Evolutionary conservation across 208 protist genomes (phyloP).

Genomic region (Acanthamoeba culbertsoni): DNA sequence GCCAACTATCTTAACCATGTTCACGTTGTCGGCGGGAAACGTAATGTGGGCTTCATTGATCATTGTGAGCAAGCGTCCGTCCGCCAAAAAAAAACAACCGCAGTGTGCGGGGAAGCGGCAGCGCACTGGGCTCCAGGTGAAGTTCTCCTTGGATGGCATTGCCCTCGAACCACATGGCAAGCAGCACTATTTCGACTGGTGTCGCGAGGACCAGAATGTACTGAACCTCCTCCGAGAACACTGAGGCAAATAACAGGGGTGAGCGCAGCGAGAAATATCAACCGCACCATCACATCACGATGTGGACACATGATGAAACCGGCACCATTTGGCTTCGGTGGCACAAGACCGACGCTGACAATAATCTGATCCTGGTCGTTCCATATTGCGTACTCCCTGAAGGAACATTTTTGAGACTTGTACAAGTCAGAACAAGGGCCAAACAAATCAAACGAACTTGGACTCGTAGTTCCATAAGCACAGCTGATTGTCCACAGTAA

Average conservation of each 20-base stretch:
- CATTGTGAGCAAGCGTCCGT: too few species aligned
- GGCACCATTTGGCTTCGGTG: slow-evolving; percentile 57
- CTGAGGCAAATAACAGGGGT: not conserved
- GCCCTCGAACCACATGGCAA: slow-evolving; percentile 64
- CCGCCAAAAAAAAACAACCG: too few species aligned
- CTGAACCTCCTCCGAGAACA: slow-evolving; percentile 70
- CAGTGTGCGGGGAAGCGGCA: not conserved
- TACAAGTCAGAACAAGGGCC: not conserved
- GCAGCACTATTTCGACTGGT: slow-evolving; percentile 65
- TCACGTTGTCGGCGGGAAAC: slow-evolving; percentile 71
- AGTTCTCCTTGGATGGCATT: slow-evolving; percentile 9
- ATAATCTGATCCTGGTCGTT: slow-evolving; percentile 73
- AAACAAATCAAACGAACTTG: not conserved
- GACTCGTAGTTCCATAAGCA: slow-evolving; percentile 78
- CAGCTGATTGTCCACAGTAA: slow-evolving; percentile 76
- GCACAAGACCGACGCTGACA: slow-evolving; percentile 52
- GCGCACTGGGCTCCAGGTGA: not conserved
- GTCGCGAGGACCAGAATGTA: slow-evolving; percentile 74
- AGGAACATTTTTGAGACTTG: not conserved
- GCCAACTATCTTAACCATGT: slow-evolving; percentile 75
- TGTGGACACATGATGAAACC: not conserved
- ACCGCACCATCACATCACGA: not conserved
- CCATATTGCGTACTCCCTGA: not conserved
- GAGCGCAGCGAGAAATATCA: too few species aligned
- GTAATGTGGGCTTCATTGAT: slow-evolving; percentile 50